These are phyloP conservation scores for Dothistroma pini DNA, from an alignment of 2,329 filamentous ascomycete species.

Conservation along the genomic window DNA sequence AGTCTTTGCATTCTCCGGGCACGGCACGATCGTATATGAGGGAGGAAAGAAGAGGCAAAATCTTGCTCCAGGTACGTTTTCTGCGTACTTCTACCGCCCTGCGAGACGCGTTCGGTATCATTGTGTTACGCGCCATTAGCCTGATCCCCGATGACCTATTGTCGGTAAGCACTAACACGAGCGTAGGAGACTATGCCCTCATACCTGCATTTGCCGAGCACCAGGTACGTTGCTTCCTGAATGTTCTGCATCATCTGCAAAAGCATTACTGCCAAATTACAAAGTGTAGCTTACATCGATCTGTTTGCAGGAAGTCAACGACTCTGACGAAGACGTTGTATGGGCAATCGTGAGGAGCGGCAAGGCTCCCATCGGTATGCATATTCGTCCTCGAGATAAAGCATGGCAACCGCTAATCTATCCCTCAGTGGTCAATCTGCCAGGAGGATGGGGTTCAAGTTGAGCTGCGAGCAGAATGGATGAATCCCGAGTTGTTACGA, in stretches of 20 bases:
- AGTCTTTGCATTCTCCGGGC: conserved; percentile 56
- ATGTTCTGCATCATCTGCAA: not conserved
- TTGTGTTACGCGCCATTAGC: too few relatives aligned
- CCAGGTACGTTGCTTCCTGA: conserved; percentile 40
- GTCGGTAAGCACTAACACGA: too few relatives aligned
- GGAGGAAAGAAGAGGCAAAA: conserved; percentile 55
- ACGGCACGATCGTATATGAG: conserved; percentile 57
- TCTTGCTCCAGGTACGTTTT: conserved; percentile 49
- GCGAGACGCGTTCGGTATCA: too few relatives aligned
- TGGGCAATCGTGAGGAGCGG: conserved; percentile 66
- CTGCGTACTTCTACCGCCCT: too few relatives aligned
- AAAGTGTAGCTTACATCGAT: not conserved
- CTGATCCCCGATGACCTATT: too few relatives aligned
- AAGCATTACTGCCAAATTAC: not conserved
- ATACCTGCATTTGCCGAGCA: conserved; percentile 69
- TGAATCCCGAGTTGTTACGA: not conserved
- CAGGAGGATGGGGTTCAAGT: conserved; percentile 19
- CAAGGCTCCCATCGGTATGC: not conserved
- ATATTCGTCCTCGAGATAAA: not conserved
- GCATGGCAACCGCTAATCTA: conserved; percentile 10
- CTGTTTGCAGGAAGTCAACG: conserved; percentile 53
- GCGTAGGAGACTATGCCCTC: conserved; percentile 58
- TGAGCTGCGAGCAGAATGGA: not conserved
- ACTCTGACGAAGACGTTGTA: conserved; percentile 59
- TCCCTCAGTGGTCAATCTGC: conserved; percentile 20